Evolutionary conservation across 2,329 filamentous ascomycete species (phyloP), one percentile per base, ranked within the genome.

Genomic region (Knufia petricola): DNA sequence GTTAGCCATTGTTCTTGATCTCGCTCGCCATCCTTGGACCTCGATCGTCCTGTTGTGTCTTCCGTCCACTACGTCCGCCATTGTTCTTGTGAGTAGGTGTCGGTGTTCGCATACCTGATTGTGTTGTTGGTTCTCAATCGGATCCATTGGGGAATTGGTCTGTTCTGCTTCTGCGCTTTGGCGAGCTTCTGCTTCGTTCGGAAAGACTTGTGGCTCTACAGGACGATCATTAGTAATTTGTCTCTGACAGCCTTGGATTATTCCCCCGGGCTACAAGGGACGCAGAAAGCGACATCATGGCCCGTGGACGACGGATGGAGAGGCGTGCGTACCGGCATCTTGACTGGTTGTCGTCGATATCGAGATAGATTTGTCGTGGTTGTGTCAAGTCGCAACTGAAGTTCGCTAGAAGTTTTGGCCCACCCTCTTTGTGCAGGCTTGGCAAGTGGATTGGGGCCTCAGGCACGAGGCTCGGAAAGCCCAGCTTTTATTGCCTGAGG

Each of bases 151-250:
- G 92, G 92, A 72, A 98, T 95, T 65, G 92, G 92, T 73, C 92
- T 85, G 85, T 98, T 98, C 81, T 96, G 90, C 84, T 95, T 96
- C 82, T 96, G 90, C 72, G 92, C 92, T 82, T 90, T 95, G 71
- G 92, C 92, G 79, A 98, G 88, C 92, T 98, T 98, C 77, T 94
- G 85, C 89, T 98, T 98, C 77, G 89, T 95, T 74, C 89, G 86
- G 88, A 98, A 98, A 72, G 89, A 87, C 85, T 98, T 98, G 80
- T 98, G 88, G 84, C 85, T 90, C 90, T 96, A 72, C 69, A 54
- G 52, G 55, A 50, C 15, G 24, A n/a, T n/a, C n/a, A 31, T 48
- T 41, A 48, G 45, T 41, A 34, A 4, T 40, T 23, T 23, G n/a
- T n/a, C n/a, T n/a, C n/a, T n/a, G n/a, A n/a, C n/a, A n/a, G n/a